Evolutionary conservation across 2,329 filamentous ascomycete species (phyloP).

Genomic region (Penicillium italicum): DNA sequence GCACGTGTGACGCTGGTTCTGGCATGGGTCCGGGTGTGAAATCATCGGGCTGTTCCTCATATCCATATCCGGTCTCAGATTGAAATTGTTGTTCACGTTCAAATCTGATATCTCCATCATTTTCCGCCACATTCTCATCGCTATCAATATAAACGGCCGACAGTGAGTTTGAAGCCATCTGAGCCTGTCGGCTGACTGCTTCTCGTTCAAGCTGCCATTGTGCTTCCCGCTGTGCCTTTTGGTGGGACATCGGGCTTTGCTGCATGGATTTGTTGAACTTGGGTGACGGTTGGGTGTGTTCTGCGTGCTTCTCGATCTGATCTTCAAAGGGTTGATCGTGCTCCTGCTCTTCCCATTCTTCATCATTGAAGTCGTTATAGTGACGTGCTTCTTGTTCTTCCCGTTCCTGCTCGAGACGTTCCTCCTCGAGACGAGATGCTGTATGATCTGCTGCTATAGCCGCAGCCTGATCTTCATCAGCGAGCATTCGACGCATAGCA

Average conservation of each 20-base stretch:
- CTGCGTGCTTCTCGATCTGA: constrained; percentile 5
- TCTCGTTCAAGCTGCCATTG: constrained; percentile 48
- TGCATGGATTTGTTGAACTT: neutral
- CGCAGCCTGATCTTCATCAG: constrained; percentile 9
- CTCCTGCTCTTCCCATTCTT: constrained; percentile 7
- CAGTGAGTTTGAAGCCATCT: constrained; percentile 38
- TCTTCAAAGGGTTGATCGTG: neutral
- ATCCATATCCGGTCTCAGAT: neutral
- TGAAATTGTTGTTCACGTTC: constrained; percentile 3
- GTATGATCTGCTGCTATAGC: constrained; percentile 3
- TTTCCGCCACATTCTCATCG: constrained; percentile 28
- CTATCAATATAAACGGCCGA: constrained; percentile 47
- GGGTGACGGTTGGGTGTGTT: neutral
- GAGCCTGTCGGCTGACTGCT: constrained; percentile 43
- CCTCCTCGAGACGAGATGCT: neutral
- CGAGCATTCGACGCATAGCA: constrained; percentile 33
- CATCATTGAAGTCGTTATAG: constrained; percentile 2
- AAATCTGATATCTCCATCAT: constrained; percentile 6
- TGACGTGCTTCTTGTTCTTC: neutral
- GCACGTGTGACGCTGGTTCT: neutral
- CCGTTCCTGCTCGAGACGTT: neutral
- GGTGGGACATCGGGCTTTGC: neutral
- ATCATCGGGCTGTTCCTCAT: constrained; percentile 13
- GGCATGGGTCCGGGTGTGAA: constrained; percentile 5
- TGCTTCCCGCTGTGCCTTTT: constrained; percentile 29